These are phyloP conservation scores for Ceratobasidium sp. DNA, from an alignment of 1,284 basidiomycete species.

Conservation along the genomic window DNA sequence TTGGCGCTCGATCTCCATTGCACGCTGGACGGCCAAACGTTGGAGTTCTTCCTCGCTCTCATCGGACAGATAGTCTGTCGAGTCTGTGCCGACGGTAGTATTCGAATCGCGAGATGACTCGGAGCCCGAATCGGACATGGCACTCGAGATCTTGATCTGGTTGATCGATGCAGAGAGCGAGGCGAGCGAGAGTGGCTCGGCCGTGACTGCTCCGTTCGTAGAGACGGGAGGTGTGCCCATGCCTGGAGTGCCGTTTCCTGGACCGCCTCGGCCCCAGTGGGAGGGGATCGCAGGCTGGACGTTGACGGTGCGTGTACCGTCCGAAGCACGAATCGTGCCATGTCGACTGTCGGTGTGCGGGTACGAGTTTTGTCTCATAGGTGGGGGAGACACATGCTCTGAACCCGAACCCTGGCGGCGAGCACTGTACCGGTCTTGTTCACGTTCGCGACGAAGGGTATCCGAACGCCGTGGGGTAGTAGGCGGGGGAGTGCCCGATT, in stretches of 20 bases:
- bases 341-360: background rate
- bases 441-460: background rate
- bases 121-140: slow-evolving; percentile 29
- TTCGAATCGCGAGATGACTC: slow-evolving; percentile 35
- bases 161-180: slow-evolving; percentile 28
- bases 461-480: background rate
- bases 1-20: slow-evolving; percentile 35
- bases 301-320: background rate
- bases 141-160: slow-evolving; percentile 23
- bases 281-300: background rate
- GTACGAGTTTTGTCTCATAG: slow-evolving; percentile 28
- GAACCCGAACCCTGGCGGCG: slow-evolving; percentile 16
- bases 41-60: slow-evolving; percentile 43
- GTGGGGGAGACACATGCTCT: background rate
- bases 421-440: background rate
- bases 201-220: background rate
- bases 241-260: background rate
- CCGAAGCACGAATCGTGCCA: slow-evolving; percentile 7
- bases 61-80: slow-evolving; percentile 43
- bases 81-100: slow-evolving; percentile 41
- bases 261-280: background rate
- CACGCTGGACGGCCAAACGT: slow-evolving; percentile 40
- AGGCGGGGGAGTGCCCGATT: slow-evolving; percentile 15
- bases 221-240: background rate
- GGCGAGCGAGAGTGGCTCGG: slow-evolving; percentile 30